Percentiles rank a stretch among this genome's conserved stretches.
Evolutionary conservation across 2,329 filamentous ascomycete genomes (phyloP).

Genomic region (Chaetomium olivaceum): DNA sequence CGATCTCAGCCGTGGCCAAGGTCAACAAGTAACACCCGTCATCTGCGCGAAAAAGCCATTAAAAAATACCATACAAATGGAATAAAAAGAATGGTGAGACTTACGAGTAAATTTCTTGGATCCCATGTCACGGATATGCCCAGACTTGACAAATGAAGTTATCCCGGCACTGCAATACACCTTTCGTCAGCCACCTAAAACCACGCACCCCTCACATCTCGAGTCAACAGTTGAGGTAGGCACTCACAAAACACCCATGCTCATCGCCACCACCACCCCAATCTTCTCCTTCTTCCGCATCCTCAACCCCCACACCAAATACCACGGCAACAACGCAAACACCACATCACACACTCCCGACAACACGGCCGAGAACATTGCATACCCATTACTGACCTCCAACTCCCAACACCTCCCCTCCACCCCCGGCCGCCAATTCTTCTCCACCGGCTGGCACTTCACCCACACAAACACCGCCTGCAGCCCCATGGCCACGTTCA

Average conservation of each 20-base stretch:
- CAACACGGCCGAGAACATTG: slow-evolving; percentile 27
- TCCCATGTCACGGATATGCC: slow-evolving; percentile 11
- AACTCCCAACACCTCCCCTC: slow-evolving; percentile 26
- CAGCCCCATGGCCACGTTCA: slow-evolving; percentile 34
- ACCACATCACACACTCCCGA: slow-evolving; percentile 35
- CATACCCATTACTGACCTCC: slow-evolving; percentile 28
- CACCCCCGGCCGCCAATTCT: slow-evolving; percentile 2
- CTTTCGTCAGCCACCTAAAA: background rate
- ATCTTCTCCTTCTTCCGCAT: slow-evolving; percentile 37
- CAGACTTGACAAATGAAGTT: slow-evolving; percentile 20
- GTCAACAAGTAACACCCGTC: slow-evolving; percentile 15
- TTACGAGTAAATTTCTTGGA: slow-evolving; percentile 24
- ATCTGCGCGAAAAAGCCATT: background rate
- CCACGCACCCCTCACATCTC: background rate
- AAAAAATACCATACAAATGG: background rate
- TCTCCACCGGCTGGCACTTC: slow-evolving; percentile 8
- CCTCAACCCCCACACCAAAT: slow-evolving; percentile 35
- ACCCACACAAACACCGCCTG: slow-evolving; percentile 30
- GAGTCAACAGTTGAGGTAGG: background rate
- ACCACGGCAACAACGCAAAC: slow-evolving; percentile 37
- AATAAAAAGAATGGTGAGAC: background rate
- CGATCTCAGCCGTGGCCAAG: slow-evolving; percentile 30
- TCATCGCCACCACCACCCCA: slow-evolving; percentile 38
- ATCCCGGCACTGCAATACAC: slow-evolving; percentile 5
- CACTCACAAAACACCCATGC: slow-evolving; percentile 36